These are phyloP conservation scores for Incumbomyces lentus DNA, from an alignment of 2,329 filamentous ascomycete species.

Conservation along the genomic window DNA sequence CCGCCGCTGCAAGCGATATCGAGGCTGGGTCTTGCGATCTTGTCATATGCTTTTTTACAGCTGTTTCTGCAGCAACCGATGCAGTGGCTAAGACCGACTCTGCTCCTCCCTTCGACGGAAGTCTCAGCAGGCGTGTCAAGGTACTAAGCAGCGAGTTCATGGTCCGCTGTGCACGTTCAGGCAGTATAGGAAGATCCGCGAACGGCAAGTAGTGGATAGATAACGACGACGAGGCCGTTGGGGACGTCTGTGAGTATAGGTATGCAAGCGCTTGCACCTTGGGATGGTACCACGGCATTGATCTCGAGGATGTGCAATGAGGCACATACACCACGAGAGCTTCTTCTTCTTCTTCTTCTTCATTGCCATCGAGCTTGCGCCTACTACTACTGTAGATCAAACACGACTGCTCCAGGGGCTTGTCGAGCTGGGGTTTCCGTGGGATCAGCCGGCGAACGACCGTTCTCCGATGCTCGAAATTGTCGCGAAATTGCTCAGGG, in stretches of 20 bases:
- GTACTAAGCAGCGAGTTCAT: conserved; percentile 28
- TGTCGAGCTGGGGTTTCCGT: conserved; percentile 67
- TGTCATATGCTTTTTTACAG: conserved; percentile 24
- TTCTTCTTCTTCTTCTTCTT: conserved; percentile 1
- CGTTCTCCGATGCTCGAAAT: conserved; percentile 44
- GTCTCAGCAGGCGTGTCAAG: conserved; percentile 27
- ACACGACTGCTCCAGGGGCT: conserved; percentile 70
- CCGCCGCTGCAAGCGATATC: conserved; percentile 51
- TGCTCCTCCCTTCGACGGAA: conserved; percentile 34
- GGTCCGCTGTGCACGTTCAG: conserved; percentile 29
- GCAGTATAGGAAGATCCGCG: conserved; percentile 25
- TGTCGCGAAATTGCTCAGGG: conserved; percentile 10
- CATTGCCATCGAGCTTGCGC: too few species aligned
- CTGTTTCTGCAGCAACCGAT: conserved; percentile 21
- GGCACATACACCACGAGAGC: conserved; percentile 65
- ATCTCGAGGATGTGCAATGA: conserved; percentile 50
- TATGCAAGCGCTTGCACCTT: conserved; percentile 64
- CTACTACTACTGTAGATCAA: conserved; percentile 50
- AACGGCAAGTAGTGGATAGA: conserved; percentile 46
- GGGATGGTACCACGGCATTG: conserved; percentile 84
- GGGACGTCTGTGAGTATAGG: conserved; percentile 52
- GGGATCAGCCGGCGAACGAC: conserved; percentile 72
- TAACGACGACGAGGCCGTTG: conserved; percentile 23
- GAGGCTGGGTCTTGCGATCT: conserved; percentile 56
- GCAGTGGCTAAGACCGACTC: conserved; percentile 57